Evolutionary conservation across 495 filamentous ascomycete species (phyloP).

Genomic region (Pyronema domesticum): DNA sequence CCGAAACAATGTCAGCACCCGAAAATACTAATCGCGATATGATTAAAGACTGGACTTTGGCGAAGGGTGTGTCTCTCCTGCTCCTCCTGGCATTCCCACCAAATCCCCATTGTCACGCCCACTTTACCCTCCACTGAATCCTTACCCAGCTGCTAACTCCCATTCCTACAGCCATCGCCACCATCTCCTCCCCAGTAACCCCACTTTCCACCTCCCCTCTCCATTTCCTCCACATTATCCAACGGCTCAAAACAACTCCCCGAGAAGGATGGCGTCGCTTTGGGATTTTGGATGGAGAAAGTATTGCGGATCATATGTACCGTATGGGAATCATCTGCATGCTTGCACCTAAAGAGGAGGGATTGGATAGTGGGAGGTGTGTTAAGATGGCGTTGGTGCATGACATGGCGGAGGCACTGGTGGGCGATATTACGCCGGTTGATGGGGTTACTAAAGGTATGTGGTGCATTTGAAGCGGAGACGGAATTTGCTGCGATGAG

Average conservation of each 20-base stretch:
- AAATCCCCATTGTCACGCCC: not conserved
- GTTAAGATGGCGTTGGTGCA: slow-evolving; percentile 87
- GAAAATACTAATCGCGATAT: too few relatives aligned
- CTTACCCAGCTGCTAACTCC: too few relatives aligned
- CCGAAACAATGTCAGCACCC: too few relatives aligned
- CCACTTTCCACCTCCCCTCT: slow-evolving; percentile 53
- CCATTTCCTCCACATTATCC: slow-evolving; percentile 82
- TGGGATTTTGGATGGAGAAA: slow-evolving; percentile 54
- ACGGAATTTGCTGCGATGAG: too few relatives aligned
- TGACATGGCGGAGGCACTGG: slow-evolving; percentile 90
- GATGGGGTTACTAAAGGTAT: slow-evolving; percentile 44
- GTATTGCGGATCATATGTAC: slow-evolving; percentile 97
- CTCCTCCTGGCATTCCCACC: not conserved
- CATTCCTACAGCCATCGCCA: slow-evolving; percentile 14
- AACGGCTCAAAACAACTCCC: slow-evolving; percentile 84
- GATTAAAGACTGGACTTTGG: slow-evolving; percentile 17
- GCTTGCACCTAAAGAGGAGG: slow-evolving; percentile 65
- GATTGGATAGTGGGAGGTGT: slow-evolving; percentile 64
- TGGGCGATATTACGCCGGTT: slow-evolving; percentile 88
- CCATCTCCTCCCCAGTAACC: slow-evolving; percentile 11
- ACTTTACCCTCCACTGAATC: not conserved
- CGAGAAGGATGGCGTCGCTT: slow-evolving; percentile 92
- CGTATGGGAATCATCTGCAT: slow-evolving; percentile 95
- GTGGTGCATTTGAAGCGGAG: not conserved
- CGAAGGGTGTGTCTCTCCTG: slow-evolving; percentile 10